A percentile compares a stretch with the other conserved stretches of the same genome.
phyloP scores from a whole-genome alignment of 1,139 yeast species.

The Candida sojae region DNA sequence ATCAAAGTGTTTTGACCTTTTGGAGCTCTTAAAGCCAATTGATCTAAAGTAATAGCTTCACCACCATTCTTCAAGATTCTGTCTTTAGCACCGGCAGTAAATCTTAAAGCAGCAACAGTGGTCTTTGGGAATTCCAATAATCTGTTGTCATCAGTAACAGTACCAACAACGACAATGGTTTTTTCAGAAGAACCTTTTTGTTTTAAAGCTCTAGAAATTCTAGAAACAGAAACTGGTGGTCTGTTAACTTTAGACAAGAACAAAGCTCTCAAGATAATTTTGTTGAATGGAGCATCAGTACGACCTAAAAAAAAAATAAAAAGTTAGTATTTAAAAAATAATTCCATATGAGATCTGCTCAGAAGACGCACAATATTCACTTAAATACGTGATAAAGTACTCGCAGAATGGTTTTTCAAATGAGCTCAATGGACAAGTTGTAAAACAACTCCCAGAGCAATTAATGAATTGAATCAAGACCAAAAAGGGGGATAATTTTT shows the following conservation, averaged over 20 bases:
- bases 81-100: conserved; percentile 99
- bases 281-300: conserved; percentile 99
- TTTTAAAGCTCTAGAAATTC: conserved; percentile 80
- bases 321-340: conserved; percentile 44
- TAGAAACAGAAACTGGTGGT: conserved; percentile 97
- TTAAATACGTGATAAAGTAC: conserved; percentile 38
- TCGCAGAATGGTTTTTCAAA: conserved; percentile 51
- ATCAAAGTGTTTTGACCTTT: conserved; percentile 98
- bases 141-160: conserved; percentile 98
- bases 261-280: conserved; percentile 89
- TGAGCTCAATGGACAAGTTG: not conserved
- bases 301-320: conserved; percentile 58
- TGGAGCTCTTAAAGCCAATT: conserved; percentile 98
- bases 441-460: no score
- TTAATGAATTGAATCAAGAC: not conserved
- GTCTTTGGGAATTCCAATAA: conserved; percentile 92
- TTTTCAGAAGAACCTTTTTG: conserved; percentile 86
- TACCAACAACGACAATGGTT: conserved; percentile 98
- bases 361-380: conserved; percentile 52
- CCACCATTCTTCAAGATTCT: conserved; percentile 98
- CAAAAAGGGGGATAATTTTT: no score
- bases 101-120: conserved; percentile 98
- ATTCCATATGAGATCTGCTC: conserved; percentile 48
- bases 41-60: conserved; percentile 98
- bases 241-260: conserved; percentile 98